Evolutionary conservation across 352 stramenopile species (phyloP).

Genomic region (Pythium aquatile): DNA sequence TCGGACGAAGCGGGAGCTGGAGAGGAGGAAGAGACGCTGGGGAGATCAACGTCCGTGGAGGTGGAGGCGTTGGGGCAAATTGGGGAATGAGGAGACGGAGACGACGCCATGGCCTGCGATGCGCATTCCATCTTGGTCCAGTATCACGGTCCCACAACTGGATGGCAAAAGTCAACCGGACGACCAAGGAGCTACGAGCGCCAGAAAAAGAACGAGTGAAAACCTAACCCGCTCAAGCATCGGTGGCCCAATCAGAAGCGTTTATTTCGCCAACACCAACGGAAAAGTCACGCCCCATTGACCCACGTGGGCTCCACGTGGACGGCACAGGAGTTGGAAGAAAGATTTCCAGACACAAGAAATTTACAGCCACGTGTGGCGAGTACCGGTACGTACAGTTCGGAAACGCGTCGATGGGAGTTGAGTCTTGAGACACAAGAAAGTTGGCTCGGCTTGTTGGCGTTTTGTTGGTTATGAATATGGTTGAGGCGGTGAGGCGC

Average conservation of each 20-base stretch:
- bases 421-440: neutral
- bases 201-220: neutral
- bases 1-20: neutral
- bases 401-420: too few relatives aligned
- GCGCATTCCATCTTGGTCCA: slow-evolving; percentile 1
- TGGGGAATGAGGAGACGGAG: slow-evolving; percentile 1
- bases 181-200: neutral
- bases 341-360: slow-evolving; percentile 4
- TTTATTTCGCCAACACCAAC: slow-evolving; percentile 7
- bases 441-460: neutral
- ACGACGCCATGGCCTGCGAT: neutral
- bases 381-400: neutral
- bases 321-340: neutral
- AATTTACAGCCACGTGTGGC: neutral
- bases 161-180: slow-evolving; percentile 7
- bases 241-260: slow-evolving; percentile 5
- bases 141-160: slow-evolving; percentile 7
- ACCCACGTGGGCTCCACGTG: neutral
- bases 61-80: slow-evolving; percentile 5
- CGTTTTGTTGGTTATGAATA: neutral
- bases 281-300: neutral
- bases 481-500: neutral
- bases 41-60: neutral
- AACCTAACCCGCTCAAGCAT: neutral
- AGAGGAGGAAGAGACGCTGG: neutral